Evolutionary conservation across 768 basidiomycete genomes (phyloP), one percentile per base, ranked within the genome.

Genomic region (Strobilomyces dryophilus): DNA sequence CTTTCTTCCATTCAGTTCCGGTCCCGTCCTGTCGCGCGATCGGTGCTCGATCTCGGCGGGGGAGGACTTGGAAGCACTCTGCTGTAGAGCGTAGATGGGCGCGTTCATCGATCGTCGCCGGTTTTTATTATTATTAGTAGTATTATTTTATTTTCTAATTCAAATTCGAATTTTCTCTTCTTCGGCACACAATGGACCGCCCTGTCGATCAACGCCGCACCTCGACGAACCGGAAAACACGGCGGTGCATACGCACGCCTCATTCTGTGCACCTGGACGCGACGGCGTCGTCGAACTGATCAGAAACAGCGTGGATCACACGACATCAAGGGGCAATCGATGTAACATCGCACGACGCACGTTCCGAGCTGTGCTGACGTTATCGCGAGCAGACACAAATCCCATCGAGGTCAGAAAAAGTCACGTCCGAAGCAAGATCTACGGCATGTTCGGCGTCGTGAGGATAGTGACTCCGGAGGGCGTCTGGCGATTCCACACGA

Each of bases 241-340:
- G 43, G 41, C 11, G 17, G 24, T 8, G 26, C 26, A 44, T 44
- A 45, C 41, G 21, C 32, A 41, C 41, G 21, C 37, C 50, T 53
- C 5, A 31, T 40, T 58, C 41, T 32, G 20, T 40, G 17, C 20
- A 11, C n/a, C 26, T 21, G 36, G 26, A 20, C 37, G 27, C 37
- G 49, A 43, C 20, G 8, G 39, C 31, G 34, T 47, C 39, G 49
- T 49, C 47, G 45, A 56, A 35, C 49, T 49, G 59, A 59, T 57
- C 59, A 51, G 49, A 51, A 51, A 56, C 17, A 18, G n/a, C 45
- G 48, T 56, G 53, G 37, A 61, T 61, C 58, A 35, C 47, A 21
- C 29, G 27, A 60, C 1, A 6, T 43, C 40, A 39, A 44, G 27
- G 34, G 32, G 18, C 17, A 24, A 53, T 44, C 42, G 49, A 51